Base-by-base conservation (phyloP, 805 yeast genomes). In the Saturnispora halmiae region DNA sequence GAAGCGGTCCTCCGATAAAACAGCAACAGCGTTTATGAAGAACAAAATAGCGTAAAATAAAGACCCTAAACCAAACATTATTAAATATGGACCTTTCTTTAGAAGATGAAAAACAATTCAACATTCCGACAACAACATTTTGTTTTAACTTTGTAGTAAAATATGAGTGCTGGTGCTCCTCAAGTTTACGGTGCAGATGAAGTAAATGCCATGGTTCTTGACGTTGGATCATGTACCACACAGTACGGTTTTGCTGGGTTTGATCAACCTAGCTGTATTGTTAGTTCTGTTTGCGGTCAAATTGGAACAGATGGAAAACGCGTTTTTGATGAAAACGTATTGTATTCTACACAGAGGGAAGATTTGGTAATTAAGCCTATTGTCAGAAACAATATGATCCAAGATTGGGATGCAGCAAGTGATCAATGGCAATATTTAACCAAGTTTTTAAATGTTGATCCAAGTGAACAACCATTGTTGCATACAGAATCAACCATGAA, bases 211-310 rank as follows among this genome's bases (percentile, higher is more conserved):
- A 70, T 92, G 2, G 94, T 90, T 26, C 67, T 90, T 20, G 97
- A 92, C 55, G 88, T 95, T 2, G 97, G 97, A 27, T 80, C 95
- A 9, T 76, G 70, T 46, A 65, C 76, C 45, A 86, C 96, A 6
- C 76, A 90, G 40, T 76, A 81, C 15, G 98, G 98, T 1, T 87
- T 75, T 60, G 88, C 96, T 3, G 97, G 97, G 9, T 90, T 86
- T 43, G 96, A 88, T 56, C 71, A 75, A 40, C 98, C 98, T 10
- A 74, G 79, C 47, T 64, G 78, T 4, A 74, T 82, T 19, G 59
- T 79, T 10, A 92, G 96, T 3, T 82, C 95, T 1, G 71, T 60
- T 45, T 85, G 75, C 53, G 82, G 78, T 7, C 51, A 51, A 42
- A 46, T 41, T 34, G 43, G 40, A 27, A 36, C 18, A 6, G 36